Conservation (phyloP, 2,329 filamentous ascomycete genomes). For the Drechslerella coelobrocha region DNA sequence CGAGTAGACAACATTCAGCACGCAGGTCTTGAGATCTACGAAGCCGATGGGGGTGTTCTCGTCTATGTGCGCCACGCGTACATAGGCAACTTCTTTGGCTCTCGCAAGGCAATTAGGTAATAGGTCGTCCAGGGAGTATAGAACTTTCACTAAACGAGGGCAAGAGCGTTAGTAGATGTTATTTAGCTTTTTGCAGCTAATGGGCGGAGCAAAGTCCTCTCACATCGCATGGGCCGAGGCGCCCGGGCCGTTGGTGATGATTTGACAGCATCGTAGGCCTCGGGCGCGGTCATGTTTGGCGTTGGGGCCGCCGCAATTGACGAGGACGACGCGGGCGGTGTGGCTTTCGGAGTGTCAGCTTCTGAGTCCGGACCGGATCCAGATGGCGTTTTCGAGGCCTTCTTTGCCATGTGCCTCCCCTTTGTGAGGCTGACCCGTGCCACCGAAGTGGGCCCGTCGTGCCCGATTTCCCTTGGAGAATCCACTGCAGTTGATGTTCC, state of each 20-base stretch:
- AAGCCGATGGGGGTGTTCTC: slow-evolving; percentile 47
- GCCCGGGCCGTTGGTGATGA: slow-evolving; percentile 19
- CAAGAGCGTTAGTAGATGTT: slow-evolving; percentile 17
- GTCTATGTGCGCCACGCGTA: slow-evolving; percentile 47
- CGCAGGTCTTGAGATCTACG: slow-evolving; percentile 49
- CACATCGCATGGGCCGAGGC: slow-evolving; percentile 44
- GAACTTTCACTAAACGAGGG: slow-evolving; percentile 40
- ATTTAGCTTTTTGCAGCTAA: no score
- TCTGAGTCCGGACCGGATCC: slow-evolving; percentile 31
- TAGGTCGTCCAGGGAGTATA: slow-evolving; percentile 44
- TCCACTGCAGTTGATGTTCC: background rate
- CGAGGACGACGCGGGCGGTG: slow-evolving; percentile 8
- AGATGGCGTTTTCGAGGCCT: slow-evolving; percentile 29
- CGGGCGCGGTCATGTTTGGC: slow-evolving; percentile 26
- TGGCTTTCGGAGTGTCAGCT: slow-evolving; percentile 13
- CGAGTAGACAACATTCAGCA: slow-evolving; percentile 48
- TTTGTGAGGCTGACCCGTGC: slow-evolving; percentile 29
- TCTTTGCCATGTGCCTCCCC: slow-evolving; percentile 44
- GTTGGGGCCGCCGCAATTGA: slow-evolving; percentile 13
- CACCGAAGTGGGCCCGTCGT: slow-evolving; percentile 43
- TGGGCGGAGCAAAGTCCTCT: no score
- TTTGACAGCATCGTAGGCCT: slow-evolving; percentile 25
- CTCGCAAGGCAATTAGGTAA: slow-evolving; percentile 47
- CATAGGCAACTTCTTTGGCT: slow-evolving; percentile 47
- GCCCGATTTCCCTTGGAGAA: slow-evolving; percentile 14